These are phyloP conservation scores for Tanozyma kutaoensis DNA, from an alignment of 805 yeast species.

Conservation along the genomic window DNA sequence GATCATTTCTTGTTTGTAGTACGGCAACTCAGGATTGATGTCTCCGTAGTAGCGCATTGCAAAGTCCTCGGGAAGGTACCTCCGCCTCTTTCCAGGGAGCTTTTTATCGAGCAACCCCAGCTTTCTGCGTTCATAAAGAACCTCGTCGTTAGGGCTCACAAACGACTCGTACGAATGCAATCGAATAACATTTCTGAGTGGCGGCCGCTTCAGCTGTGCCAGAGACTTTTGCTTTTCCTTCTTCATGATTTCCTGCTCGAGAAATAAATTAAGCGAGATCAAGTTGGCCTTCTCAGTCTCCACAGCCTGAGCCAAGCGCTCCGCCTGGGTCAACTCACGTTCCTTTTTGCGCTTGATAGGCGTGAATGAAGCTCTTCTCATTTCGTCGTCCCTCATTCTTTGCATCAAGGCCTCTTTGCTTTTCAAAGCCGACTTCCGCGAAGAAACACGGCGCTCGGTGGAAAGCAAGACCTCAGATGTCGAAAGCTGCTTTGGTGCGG, in stretches of 20 bases:
- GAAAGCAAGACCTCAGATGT: slow-evolving; percentile 38
- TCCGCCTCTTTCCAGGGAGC: slow-evolving; percentile 32
- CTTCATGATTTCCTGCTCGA: slow-evolving; percentile 74
- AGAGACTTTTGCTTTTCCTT: slow-evolving; percentile 67
- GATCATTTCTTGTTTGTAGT: slow-evolving; percentile 13
- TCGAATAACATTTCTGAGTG: slow-evolving; percentile 47
- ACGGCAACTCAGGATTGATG: slow-evolving; percentile 12
- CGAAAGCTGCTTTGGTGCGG: slow-evolving; percentile 9
- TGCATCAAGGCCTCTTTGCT: slow-evolving; percentile 47
- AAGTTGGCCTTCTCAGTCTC: slow-evolving; percentile 74
- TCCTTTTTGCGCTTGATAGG: slow-evolving; percentile 28
- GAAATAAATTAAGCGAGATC: slow-evolving; percentile 59
- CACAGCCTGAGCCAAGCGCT: slow-evolving; percentile 67
- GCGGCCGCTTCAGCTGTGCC: slow-evolving; percentile 50
- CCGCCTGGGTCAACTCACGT: slow-evolving; percentile 54
- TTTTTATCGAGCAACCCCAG: slow-evolving; percentile 21
- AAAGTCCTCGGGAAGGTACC: slow-evolving; percentile 16
- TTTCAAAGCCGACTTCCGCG: slow-evolving; percentile 57
- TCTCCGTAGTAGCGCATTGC: slow-evolving; percentile 18
- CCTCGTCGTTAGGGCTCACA: slow-evolving; percentile 54
- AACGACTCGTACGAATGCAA: slow-evolving; percentile 31
- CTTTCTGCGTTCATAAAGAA: slow-evolving; percentile 30
- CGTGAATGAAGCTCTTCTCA: slow-evolving; percentile 34
- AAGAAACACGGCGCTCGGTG: slow-evolving; percentile 52
- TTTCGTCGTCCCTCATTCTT: slow-evolving; percentile 56